A percentile compares a stretch with the other conserved stretches of the same genome.
These are phyloP conservation scores for Chaetomium strumarium DNA, from an alignment of 2,329 filamentous ascomycete genomes.

Conservation along the genomic window DNA sequence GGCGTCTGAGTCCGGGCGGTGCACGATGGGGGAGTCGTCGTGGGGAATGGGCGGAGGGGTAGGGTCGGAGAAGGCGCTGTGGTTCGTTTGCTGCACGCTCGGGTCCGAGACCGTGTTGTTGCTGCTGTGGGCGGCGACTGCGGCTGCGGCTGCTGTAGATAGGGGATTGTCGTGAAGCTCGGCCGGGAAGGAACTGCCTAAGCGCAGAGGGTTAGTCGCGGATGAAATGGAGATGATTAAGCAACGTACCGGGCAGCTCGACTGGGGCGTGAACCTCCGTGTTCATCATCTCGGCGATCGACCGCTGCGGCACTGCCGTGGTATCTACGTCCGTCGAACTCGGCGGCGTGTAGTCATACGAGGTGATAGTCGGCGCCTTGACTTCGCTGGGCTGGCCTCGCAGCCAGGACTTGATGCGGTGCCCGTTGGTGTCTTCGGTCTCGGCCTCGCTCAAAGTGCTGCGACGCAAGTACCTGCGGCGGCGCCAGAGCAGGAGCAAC, in stretches of 20 bases:
- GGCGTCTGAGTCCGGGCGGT: slow-evolving; percentile 21
- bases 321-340: slow-evolving; percentile 36
- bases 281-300: slow-evolving; percentile 24
- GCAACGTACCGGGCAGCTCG: slow-evolving; percentile 42
- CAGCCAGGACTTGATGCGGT: slow-evolving; percentile 49
- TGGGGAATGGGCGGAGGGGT: slow-evolving; percentile 6
- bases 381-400: slow-evolving; percentile 36
- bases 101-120: slow-evolving; percentile 29
- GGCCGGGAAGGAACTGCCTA: slow-evolving; percentile 38
- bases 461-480: slow-evolving; percentile 37
- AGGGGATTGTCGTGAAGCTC: slow-evolving; percentile 42
- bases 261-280: slow-evolving; percentile 24
- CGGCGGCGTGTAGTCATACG: slow-evolving; percentile 35
- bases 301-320: slow-evolving; percentile 3
- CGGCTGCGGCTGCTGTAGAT: slow-evolving; percentile 33
- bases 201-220: slow-evolving; percentile 3
- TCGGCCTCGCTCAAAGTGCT: slow-evolving; percentile 34
- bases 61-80: slow-evolving; percentile 23
- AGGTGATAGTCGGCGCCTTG: slow-evolving; percentile 42
- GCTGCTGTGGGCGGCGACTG: slow-evolving; percentile 28
- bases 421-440: slow-evolving; percentile 42
- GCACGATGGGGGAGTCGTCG: slow-evolving; percentile 13
- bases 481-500: slow-evolving; percentile 47
- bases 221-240: neutral
- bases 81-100: slow-evolving; percentile 24